Conservation (phyloP, 208 protist genomes). For the Phytomonas francai region DNA sequence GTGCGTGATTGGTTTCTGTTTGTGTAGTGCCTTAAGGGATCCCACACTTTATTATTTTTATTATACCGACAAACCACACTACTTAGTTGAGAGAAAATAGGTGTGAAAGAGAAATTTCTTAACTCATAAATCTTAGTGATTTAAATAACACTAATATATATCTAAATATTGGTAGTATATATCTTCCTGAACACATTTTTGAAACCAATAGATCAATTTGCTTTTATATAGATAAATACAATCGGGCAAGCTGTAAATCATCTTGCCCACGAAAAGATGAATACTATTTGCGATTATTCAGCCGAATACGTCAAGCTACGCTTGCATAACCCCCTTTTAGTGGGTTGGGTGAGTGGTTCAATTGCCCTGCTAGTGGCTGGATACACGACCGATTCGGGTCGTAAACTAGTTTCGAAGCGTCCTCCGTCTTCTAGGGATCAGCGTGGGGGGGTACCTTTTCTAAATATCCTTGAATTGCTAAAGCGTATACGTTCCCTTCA, state of each 20-base stretch:
- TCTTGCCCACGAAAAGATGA: conserved; percentile 6
- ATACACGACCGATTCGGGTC: conserved; percentile 17
- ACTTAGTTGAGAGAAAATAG: neutral
- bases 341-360: conserved; percentile 25
- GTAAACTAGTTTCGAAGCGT: conserved; percentile 2
- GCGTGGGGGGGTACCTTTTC: too few species aligned
- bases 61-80: neutral
- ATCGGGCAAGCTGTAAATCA: too few species aligned
- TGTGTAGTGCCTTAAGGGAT: too few species aligned
- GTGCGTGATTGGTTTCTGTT: too few species aligned
- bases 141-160: conserved; percentile 9
- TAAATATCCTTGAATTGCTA: too few species aligned
- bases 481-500: too few species aligned
- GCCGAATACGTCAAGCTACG: conserved; percentile 24
- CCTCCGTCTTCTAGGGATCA: neutral
- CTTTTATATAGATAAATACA: too few species aligned
- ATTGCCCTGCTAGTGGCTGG: conserved; percentile 17
- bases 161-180: conserved; percentile 9
- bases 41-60: too few species aligned
- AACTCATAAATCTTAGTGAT: neutral
- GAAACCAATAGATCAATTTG: too few species aligned
- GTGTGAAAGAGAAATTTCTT: too few species aligned
- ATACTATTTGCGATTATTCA: conserved; percentile 15
- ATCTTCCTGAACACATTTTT: conserved; percentile 3
- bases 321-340: conserved; percentile 20